Evolutionary conservation across 495 filamentous ascomycete species (phyloP), one percentile per base, ranked within the genome.

Genomic region (Tuber calosporum): DNA sequence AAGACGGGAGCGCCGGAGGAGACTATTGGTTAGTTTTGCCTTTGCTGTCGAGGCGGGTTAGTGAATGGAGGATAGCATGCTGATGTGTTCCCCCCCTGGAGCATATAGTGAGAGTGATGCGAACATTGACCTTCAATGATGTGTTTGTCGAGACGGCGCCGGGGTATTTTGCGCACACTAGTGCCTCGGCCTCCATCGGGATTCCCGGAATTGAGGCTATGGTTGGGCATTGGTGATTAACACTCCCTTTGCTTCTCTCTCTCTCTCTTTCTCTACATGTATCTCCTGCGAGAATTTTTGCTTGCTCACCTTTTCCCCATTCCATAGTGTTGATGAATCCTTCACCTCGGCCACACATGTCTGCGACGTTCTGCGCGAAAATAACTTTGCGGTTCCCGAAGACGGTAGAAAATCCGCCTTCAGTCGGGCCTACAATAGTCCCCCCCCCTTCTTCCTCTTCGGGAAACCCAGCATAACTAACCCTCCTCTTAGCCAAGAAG

Each of bases 91-190:
- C 58, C 30, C 58, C 20, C 15, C 22, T 22, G 72, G 53, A 5
- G 53, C 26, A 26, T 34, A 3, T 34, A 62, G 53, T 34, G 53
- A 34, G 53, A 39, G 72, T 73, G 40, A 69, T 73, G 36, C 38
- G 72, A 53, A 22, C 22, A 53, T 73, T 73, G 67, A 39, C 41
- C 11, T 69, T 40, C 20, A 73, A 39, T 1, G 36, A 69, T 30
- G 67, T 67, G 48, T 73, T 73, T 34, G 34, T 41, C 22, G 42
- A 73, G 72, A 73, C 72, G 30, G 67, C 66, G 36, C 72, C 72
- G 9, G 37, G 19, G 1, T 66, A 73, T 53, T 58, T 69, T 73
- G 67, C 72, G 19, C 72, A 73, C 34, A 73, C 72, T 8, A 7
- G 39, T 22, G 30, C 39, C 45, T 73, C 72, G 26, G 41, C 72